These are phyloP conservation scores for Phaeosphaeriaceae sp. DNA, from an alignment of 2,329 filamentous ascomycete genomes.

Conservation along the genomic window DNA sequence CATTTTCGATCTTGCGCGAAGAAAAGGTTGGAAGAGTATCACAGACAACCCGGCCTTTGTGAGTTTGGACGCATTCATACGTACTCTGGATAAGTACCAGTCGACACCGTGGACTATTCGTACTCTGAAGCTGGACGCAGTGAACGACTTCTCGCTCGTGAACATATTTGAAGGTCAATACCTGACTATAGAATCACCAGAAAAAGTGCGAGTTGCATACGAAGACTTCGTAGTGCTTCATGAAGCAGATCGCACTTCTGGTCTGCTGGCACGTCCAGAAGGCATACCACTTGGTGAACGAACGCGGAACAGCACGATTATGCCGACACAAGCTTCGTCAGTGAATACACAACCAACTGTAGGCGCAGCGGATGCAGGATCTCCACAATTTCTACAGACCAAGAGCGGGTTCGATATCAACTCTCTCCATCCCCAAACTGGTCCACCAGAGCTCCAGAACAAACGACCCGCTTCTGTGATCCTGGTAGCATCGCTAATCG, in stretches of 20 bases:
- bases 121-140: slow-evolving; percentile 50
- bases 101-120: slow-evolving; percentile 49
- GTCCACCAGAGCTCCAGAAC: slow-evolving; percentile 24
- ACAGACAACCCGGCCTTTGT: slow-evolving; percentile 50
- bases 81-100: slow-evolving; percentile 52
- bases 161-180: slow-evolving; percentile 57
- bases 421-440: slow-evolving; percentile 30
- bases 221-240: slow-evolving; percentile 52
- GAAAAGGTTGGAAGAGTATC: slow-evolving; percentile 46
- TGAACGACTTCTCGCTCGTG: slow-evolving; percentile 51
- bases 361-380: neutral
- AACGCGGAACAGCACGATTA: neutral
- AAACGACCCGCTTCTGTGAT: slow-evolving; percentile 48
- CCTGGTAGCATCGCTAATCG: slow-evolving; percentile 59
- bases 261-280: slow-evolving; percentile 20
- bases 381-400: slow-evolving; percentile 55
- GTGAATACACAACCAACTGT: neutral
- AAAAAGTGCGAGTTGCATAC: slow-evolving; percentile 43
- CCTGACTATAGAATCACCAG: slow-evolving; percentile 52
- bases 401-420: slow-evolving; percentile 56
- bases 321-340: neutral
- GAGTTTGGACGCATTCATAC: slow-evolving; percentile 53
- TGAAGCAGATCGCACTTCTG: slow-evolving; percentile 23
- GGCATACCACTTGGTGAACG: slow-evolving; percentile 42
- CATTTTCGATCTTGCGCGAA: slow-evolving; percentile 50